phyloP scores from a whole-genome alignment of 345 rosid genomes.

The Hibiscus trionum region DNA sequence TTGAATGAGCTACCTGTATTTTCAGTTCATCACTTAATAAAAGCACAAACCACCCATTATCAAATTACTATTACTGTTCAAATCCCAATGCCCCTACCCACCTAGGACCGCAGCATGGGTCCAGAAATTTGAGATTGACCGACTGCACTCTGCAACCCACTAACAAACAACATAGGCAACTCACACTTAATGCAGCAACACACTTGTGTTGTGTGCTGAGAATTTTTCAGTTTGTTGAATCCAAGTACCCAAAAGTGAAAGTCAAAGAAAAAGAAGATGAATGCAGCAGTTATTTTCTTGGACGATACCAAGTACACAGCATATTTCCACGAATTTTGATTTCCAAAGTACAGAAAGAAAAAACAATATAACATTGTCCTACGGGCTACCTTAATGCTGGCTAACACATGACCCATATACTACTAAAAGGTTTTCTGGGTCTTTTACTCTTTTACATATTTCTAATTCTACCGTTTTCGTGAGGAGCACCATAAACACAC shows the following conservation, averaged over 20 bases:
- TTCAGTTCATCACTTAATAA: background rate
- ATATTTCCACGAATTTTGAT: too few species aligned
- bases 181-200: background rate
- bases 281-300: background rate
- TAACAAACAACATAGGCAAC: background rate
- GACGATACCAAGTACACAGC: too few species aligned
- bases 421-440: background rate
- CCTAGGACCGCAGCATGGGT: background rate
- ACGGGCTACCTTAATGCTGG: background rate
- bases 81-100: background rate
- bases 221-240: background rate
- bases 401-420: background rate
- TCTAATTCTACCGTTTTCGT: too few species aligned
- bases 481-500: too few species aligned
- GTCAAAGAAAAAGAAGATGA: background rate
- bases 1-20: background rate
- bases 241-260: background rate
- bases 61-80: background rate
- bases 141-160: background rate
- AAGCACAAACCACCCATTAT: background rate
- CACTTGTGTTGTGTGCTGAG: background rate
- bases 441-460: background rate
- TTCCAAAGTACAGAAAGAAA: background rate
- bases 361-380: background rate
- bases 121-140: conserved; percentile 3